Conservation (phyloP, 768 basidiomycete species). For the Lentinula guzmanii region DNA sequence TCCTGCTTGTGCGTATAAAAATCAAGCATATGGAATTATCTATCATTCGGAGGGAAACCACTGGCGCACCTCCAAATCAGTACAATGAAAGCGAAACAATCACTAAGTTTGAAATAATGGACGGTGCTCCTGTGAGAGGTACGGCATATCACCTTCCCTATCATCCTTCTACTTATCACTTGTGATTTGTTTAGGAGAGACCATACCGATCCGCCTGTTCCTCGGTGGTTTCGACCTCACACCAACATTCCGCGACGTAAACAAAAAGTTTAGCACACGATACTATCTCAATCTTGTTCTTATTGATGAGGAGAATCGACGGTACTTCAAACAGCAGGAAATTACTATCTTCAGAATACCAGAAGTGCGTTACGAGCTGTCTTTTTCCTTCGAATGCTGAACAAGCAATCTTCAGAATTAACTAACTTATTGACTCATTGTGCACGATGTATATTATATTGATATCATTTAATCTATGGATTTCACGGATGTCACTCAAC, state of each 20-base stretch:
- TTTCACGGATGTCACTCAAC: background rate
- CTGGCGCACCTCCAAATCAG: conserved; percentile 95
- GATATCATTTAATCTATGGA: background rate
- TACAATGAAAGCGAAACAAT: conserved; percentile 99
- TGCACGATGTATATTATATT: background rate
- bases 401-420: background rate
- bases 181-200: conserved; percentile 64
- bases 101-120: conserved; percentile 99
- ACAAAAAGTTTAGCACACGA: conserved; percentile 97
- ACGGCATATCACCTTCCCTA: conserved; percentile 11
- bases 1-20: conserved; percentile 96
- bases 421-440: background rate
- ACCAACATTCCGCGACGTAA: conserved; percentile 97
- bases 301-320: conserved; percentile 95
- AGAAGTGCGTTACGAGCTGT: conserved; percentile 42
- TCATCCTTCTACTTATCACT: background rate
- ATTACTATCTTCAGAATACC: conserved; percentile 90
- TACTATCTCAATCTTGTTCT: conserved; percentile 98
- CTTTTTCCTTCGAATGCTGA: background rate
- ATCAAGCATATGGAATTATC: conserved; percentile 99
- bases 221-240: conserved; percentile 97
- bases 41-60: conserved; percentile 96
- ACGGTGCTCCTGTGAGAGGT: conserved; percentile 96
- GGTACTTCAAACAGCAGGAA: conserved; percentile 98
- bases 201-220: conserved; percentile 96